Conservation (phyloP, 257 asterid genomes). For the Ajuga chamaepitys region DNA sequence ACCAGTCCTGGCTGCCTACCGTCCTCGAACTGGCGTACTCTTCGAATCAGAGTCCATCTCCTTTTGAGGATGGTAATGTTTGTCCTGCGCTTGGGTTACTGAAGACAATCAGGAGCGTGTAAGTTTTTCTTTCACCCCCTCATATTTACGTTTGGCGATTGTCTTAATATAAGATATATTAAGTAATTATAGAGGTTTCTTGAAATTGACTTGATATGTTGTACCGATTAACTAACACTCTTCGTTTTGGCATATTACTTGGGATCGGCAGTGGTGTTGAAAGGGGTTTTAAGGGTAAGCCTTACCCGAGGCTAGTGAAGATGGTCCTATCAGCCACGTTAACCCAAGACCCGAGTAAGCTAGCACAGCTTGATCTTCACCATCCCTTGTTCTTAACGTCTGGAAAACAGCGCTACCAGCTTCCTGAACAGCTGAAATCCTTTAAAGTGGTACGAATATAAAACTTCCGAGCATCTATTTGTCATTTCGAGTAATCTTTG, state of each 20-base stretch:
- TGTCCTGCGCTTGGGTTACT: slow-evolving; percentile 41
- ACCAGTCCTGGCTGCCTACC: slow-evolving; percentile 91
- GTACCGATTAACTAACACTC: no score
- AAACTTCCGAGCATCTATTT: background rate
- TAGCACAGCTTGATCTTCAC: slow-evolving; percentile 79
- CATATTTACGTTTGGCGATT: slow-evolving; percentile 1
- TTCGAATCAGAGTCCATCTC: slow-evolving; percentile 23
- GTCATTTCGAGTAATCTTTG: background rate
- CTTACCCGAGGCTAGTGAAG: slow-evolving; percentile 72
- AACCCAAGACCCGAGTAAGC: slow-evolving; percentile 95
- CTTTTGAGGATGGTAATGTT: slow-evolving; percentile 11
- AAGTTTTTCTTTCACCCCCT: slow-evolving; percentile 25
- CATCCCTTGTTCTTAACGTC: slow-evolving; percentile 78
- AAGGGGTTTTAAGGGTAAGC: slow-evolving; percentile 71
- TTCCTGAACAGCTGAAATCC: slow-evolving; percentile 71
- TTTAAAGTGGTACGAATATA: slow-evolving; percentile 60
- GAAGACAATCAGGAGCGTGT: slow-evolving; percentile 74
- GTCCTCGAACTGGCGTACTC: slow-evolving; percentile 54
- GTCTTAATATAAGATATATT: background rate
- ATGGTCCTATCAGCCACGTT: slow-evolving; percentile 89
- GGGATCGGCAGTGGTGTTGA: slow-evolving; percentile 57
- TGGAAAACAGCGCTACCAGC: slow-evolving; percentile 68
- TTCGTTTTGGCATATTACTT: background rate
- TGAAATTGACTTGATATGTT: background rate
- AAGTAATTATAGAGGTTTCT: background rate